Evolutionary conservation across 768 basidiomycete species (phyloP).

Genomic region (Suillus weaverae): DNA sequence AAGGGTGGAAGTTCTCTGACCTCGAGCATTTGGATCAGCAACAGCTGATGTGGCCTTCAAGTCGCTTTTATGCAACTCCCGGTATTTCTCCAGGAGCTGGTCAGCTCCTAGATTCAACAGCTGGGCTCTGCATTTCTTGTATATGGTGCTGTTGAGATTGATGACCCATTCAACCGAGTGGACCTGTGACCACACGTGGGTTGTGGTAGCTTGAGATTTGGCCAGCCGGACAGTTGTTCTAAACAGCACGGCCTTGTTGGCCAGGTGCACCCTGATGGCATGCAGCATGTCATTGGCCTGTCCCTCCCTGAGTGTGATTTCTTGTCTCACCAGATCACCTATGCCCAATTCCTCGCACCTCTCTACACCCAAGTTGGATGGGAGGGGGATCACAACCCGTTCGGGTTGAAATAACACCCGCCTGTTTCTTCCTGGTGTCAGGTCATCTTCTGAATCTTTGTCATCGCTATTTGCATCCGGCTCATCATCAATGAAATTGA

Average conservation of each 20-base stretch:
- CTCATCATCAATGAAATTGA: no score
- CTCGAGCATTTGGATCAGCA: neutral
- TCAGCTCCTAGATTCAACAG: neutral
- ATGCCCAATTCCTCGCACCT: neutral
- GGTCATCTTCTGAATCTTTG: no score
- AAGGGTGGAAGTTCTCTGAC: neutral
- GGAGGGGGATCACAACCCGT: neutral
- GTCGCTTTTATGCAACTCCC: neutral
- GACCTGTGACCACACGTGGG: neutral
- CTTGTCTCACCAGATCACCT: neutral
- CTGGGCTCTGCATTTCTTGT: neutral
- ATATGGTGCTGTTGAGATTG: neutral
- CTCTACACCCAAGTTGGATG: neutral
- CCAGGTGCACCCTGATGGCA: slow-evolving; percentile 2
- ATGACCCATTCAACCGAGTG: neutral
- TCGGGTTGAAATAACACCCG: no score
- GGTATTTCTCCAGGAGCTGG: neutral
- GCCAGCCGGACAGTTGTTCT: neutral
- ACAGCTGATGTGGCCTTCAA: slow-evolving; percentile 1
- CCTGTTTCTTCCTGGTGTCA: no score
- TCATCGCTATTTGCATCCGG: no score
- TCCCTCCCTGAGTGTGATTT: neutral
- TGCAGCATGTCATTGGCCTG: slow-evolving; percentile 11
- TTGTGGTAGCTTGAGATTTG: neutral
- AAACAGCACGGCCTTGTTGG: slow-evolving; percentile 10